Evolutionary conservation across 805 yeast species (phyloP), one percentile per base, ranked within the genome.

Genomic region (Maudiozyma saulgeensis): DNA sequence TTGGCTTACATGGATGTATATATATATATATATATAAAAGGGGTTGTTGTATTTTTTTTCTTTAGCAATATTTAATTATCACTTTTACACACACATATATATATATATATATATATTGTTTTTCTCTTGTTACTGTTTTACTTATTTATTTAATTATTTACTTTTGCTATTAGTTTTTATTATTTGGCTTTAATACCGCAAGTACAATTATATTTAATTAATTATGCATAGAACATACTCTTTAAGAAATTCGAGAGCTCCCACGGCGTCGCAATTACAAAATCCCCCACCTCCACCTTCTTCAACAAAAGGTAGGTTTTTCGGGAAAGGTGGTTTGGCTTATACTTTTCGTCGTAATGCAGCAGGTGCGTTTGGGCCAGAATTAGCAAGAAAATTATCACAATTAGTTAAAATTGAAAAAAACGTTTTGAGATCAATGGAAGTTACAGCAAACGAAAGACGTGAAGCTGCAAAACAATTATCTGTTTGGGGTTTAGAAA

Each of bases 191-290:
- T n/a, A 21, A 21, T 21, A 21, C 23, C 3, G 4, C 23, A 21
- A 21, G 23, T 21, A 21, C 23, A 21, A 21, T 21, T 21, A 21
- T 21, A 21, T 21, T 21, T 21, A 21, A 3, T 21, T 21, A 21
- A 21, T 21, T 2, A 93, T 93, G 99, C 97, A 91, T 79, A 86
- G 97, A 83, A 91, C 99, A 46, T 93, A 93, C 74, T 91, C 99
- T 35, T 78, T 91, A 72, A 89, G 99, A 80, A 82, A 89, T 61
- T 70, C 84, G 49, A 86, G 96, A 72, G 98, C 97, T 39, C 99
- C 99, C 54, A 90, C 99, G 50, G 98, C 98, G 52, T 80, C 96
- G 57, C 96, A 91, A 73, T 72, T 91, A 71, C 90, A 84, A 68
- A 78, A 86, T 46, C 97, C 98, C 34, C 98, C 98, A 44, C 98